A percentile compares a stretch with the other conserved stretches of the same genome.
Conservation (phyloP, 306 rosid species). For the Citrullus colocynthis region DNA sequence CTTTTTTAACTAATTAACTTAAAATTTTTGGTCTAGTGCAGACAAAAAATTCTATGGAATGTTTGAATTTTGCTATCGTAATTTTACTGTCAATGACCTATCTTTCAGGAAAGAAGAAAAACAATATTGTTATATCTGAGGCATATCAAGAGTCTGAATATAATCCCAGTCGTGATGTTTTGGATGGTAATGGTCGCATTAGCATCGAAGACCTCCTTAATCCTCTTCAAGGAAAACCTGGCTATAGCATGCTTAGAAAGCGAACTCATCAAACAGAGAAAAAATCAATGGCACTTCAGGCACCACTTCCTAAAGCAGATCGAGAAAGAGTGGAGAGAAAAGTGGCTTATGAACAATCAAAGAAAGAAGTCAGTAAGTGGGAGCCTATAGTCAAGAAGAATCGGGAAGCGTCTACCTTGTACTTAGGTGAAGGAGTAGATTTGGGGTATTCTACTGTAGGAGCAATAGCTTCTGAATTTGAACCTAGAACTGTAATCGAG, state of each 20-base stretch:
- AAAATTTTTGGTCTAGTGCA: background rate
- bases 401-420: constrained; percentile 61
- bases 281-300: constrained; percentile 28
- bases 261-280: constrained; percentile 26
- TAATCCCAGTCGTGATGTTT: constrained; percentile 60
- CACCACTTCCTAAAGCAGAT: constrained; percentile 59
- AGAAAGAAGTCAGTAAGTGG: constrained; percentile 60
- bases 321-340: constrained; percentile 55
- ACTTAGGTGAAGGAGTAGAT: constrained; percentile 47
- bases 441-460: constrained; percentile 76
- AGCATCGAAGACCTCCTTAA: constrained; percentile 48
- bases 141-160: constrained; percentile 81
- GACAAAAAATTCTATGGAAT: background rate
- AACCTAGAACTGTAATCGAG: constrained; percentile 84
- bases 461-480: constrained; percentile 75
- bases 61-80: background rate
- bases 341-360: constrained; percentile 43
- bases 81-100: background rate
- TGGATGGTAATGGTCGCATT: constrained; percentile 57
- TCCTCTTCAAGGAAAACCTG: constrained; percentile 52
- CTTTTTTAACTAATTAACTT: background rate
- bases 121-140: constrained; percentile 36
- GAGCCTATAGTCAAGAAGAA: constrained; percentile 61
- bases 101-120: constrained; percentile 42
- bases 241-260: constrained; percentile 49